Base-by-base conservation (phyloP, 495 filamentous ascomycete genomes). In the Aspergillus bridgeri region DNA sequence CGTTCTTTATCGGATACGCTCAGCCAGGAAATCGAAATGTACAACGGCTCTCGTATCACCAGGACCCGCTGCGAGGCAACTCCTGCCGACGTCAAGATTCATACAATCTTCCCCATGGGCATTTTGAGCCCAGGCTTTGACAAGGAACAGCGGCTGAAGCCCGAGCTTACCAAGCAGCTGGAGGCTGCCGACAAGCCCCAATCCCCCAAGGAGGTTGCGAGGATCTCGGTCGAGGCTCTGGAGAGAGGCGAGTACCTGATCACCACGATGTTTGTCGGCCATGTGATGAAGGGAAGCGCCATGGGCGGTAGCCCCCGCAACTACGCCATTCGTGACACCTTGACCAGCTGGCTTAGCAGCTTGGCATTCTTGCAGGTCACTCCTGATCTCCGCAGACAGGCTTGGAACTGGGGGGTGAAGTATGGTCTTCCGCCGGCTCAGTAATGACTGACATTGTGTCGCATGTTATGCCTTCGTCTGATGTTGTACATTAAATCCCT, bases 101-200 rank as follows among this genome's bases (percentile, higher is more conserved):
- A 96, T 65, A 84, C 88, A 17, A 84, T 96, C 20, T 92, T 88
- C 69, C 94, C 94, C 0, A 93, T 84, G 57, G 89, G 88, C 0
- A 98, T 98, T 60, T 78, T 79, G 21, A 82, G 80, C 23, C 85
- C 91, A 0, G 92, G 91, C 0, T 80, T 85, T 53, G 91, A 89
- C 59, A 76, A 83, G 25, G 94, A 98, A 73, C 88, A 96, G 65
- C 62, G 71, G 69, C 82, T 81, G 8, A 98, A 97, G 73, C 94
- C 92, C 9, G 84, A 75, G 5, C 75, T 97, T 48, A 96, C 94
- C 17, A 80, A 85, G 63, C 81, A 88, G 52, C 69, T 98, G 57
- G 94, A 98, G 74, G 86, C 91, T 62, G 78, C 76, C 24, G 94
- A 98, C 71, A 86, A 85, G 59, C 81, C 82, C 9, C 90, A 94